Evolutionary conservation across 2,329 filamentous ascomycete species (phyloP).

Genomic region (Myriangium duriaei): DNA sequence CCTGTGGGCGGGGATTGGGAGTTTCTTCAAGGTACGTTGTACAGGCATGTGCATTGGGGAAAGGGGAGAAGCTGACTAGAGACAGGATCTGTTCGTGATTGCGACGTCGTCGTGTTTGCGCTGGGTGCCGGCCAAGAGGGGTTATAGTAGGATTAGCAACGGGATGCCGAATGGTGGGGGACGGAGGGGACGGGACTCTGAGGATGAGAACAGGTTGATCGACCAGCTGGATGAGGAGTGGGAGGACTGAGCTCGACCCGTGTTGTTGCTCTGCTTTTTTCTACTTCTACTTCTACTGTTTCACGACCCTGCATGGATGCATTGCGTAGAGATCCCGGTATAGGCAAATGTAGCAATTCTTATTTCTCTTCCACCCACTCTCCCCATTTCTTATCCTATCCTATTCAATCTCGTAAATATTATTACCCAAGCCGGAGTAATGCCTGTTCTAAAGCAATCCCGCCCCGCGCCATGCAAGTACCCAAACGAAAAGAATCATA

Average conservation of each 20-base stretch:
- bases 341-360: no score
- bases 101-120: constrained; percentile 56
- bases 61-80: not conserved
- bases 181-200: constrained; percentile 37
- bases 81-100: constrained; percentile 50
- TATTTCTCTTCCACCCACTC: no score
- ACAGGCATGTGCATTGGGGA: not conserved
- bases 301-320: no score
- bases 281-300: no score
- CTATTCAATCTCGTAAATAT: no score
- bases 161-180: constrained; percentile 34
- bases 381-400: no score
- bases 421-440: no score
- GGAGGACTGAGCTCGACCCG: constrained; percentile 56
- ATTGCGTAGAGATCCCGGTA: no score
- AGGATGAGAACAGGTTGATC: constrained; percentile 88
- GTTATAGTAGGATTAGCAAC: constrained; percentile 53
- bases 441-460: no score
- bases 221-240: constrained; percentile 95
- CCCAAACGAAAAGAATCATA: no score
- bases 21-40: constrained; percentile 62
- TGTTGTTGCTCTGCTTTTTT: no score
- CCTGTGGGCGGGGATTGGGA: constrained; percentile 79
- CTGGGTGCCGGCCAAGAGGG: constrained; percentile 50
- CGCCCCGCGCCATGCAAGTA: no score